phyloP scores from a whole-genome alignment of 805 yeast species.

The Suhomyces sp. region DNA sequence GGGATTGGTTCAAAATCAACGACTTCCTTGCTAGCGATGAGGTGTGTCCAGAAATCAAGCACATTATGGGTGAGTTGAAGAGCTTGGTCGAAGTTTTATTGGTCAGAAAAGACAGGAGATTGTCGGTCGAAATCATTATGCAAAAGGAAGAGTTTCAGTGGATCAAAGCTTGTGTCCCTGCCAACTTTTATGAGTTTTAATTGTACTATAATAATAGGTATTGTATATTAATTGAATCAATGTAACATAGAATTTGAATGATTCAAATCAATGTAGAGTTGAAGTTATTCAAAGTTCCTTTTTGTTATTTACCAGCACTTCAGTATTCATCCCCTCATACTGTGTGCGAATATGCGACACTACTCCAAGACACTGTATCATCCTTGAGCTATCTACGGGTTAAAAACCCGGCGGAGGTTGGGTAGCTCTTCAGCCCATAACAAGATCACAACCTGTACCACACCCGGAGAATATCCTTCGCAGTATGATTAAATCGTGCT shows the following conservation, averaged over 20 bases:
- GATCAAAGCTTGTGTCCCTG: slow-evolving; percentile 18
- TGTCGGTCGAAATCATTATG: slow-evolving; percentile 17
- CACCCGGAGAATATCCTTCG: too few relatives aligned
- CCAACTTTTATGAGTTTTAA: not conserved
- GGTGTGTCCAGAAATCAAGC: slow-evolving; percentile 13
- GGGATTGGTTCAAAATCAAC: slow-evolving; percentile 70
- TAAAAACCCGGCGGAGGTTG: too few relatives aligned
- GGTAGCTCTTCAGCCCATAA: too few relatives aligned
- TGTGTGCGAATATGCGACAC: too few relatives aligned
- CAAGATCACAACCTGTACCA: too few relatives aligned
- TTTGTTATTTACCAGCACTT: too few relatives aligned
- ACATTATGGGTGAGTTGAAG: slow-evolving; percentile 22
- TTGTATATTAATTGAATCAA: not conserved
- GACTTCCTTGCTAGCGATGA: slow-evolving; percentile 12
- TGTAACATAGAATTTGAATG: not conserved
- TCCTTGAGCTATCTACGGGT: too few relatives aligned
- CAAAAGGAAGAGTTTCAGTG: slow-evolving; percentile 19
- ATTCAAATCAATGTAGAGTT: too few relatives aligned
- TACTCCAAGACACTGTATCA: too few relatives aligned
- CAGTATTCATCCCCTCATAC: too few relatives aligned
- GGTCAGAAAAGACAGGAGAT: slow-evolving; percentile 38
- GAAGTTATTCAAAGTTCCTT: too few relatives aligned
- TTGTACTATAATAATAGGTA: not conserved
- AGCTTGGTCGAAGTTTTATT: slow-evolving; percentile 30
- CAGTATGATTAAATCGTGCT: too few relatives aligned